Evolutionary conservation across 2,329 filamentous ascomycete species (phyloP).

Genomic region (Diaporthe longicolla): DNA sequence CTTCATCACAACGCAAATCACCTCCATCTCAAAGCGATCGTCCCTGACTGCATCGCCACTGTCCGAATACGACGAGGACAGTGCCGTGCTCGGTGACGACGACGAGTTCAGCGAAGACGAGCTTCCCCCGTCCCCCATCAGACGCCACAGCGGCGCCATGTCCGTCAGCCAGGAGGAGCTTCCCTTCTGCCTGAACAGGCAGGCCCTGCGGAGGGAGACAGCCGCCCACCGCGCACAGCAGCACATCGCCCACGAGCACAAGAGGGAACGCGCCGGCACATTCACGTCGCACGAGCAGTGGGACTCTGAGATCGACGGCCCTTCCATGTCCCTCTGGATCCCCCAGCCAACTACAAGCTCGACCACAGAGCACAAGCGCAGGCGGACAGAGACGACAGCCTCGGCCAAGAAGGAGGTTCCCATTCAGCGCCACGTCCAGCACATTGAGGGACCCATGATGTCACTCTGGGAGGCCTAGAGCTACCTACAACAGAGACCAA

Average conservation of each 20-base stretch:
- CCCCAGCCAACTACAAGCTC: slow-evolving; percentile 24
- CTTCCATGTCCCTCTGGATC: slow-evolving; percentile 39
- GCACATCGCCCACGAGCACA: slow-evolving; percentile 24
- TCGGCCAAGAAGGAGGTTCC: slow-evolving; percentile 21
- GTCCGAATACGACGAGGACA: slow-evolving; percentile 38
- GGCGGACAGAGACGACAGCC: slow-evolving; percentile 22
- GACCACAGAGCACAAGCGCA: slow-evolving; percentile 23
- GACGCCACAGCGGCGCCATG: slow-evolving; percentile 42
- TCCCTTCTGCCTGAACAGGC: slow-evolving; percentile 41
- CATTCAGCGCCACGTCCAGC: slow-evolving; percentile 22
- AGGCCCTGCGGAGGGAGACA: slow-evolving; percentile 40
- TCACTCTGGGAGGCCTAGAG: slow-evolving; percentile 36
- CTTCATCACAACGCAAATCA: slow-evolving; percentile 35
- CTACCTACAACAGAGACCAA: not conserved
- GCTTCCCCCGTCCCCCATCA: slow-evolving; percentile 40
- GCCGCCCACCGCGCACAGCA: slow-evolving; percentile 40
- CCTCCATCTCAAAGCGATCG: slow-evolving; percentile 37
- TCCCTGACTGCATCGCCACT: slow-evolving; percentile 36
- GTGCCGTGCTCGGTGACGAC: slow-evolving; percentile 41
- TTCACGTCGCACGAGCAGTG: slow-evolving; percentile 40
- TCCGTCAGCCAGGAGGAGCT: slow-evolving; percentile 43
- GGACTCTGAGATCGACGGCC: slow-evolving; percentile 41
- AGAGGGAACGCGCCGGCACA: slow-evolving; percentile 22
- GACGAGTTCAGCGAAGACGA: slow-evolving; percentile 42
- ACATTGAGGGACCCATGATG: slow-evolving; percentile 42